Evolutionary conservation across 805 yeast species (phyloP).

Genomic region (Yamadazyma kitorensis): DNA sequence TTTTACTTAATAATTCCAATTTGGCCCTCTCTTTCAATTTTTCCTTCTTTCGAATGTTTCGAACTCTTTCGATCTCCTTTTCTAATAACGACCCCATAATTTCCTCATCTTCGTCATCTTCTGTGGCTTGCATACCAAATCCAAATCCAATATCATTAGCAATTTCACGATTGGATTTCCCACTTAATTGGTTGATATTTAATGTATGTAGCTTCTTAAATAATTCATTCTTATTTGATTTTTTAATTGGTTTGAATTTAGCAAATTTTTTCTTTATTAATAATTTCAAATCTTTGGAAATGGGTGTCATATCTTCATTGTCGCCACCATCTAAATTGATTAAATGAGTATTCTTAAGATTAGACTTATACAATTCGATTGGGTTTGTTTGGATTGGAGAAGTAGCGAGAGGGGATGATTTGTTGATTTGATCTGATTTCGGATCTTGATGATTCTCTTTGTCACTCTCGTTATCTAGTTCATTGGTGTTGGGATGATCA

Average conservation of each 20-base stretch:
- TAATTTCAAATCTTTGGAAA: constrained; percentile 11
- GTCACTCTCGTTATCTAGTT: constrained; percentile 15
- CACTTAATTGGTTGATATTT: constrained; percentile 42
- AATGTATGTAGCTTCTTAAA: constrained; percentile 9
- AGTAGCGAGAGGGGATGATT: constrained; percentile 7
- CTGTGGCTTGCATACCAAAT: constrained; percentile 25
- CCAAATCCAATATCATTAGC: constrained; percentile 19
- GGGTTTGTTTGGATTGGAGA: constrained; percentile 21
- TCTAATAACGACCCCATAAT: constrained; percentile 45
- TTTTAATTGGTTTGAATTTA: background rate
- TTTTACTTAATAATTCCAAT: constrained; percentile 25
- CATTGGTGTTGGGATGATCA: no score
- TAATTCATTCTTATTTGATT: constrained; percentile 3
- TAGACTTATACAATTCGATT: constrained; percentile 34
- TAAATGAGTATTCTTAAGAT: constrained; percentile 20
- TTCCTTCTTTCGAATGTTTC: constrained; percentile 43
- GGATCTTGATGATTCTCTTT: background rate
- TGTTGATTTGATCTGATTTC: constrained; percentile 1
- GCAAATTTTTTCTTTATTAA: constrained; percentile 10
- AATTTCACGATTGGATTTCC: no score
- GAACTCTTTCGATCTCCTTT: constrained; percentile 49
- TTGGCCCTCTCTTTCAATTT: constrained; percentile 37
- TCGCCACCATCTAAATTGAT: constrained; percentile 13
- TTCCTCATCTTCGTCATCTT: constrained; percentile 42
- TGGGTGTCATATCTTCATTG: constrained; percentile 5